Percentiles rank a stretch among this genome's conserved stretches.
phyloP scores from a whole-genome alignment of 495 filamentous ascomycete species.

The Neurospora cerealis region DNA sequence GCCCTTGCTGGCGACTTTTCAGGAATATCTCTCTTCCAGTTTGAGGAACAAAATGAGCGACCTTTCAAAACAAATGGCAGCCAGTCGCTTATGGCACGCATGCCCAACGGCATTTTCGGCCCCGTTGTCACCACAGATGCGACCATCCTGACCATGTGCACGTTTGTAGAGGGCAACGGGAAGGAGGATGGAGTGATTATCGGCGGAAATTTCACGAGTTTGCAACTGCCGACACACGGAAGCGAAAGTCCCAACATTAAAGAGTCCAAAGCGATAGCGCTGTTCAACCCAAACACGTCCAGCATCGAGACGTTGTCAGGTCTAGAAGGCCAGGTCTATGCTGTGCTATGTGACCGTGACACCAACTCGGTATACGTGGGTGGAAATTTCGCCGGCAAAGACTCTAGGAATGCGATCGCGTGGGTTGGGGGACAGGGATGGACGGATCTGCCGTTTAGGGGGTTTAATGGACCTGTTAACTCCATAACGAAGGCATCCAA shows the following conservation, averaged over 20 bases:
- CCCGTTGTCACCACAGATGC: conserved; percentile 67
- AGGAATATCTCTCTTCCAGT: conserved; percentile 83
- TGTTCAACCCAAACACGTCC: conserved; percentile 62
- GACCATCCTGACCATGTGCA: conserved; percentile 77
- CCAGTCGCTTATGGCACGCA: conserved; percentile 67
- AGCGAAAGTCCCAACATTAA: not conserved
- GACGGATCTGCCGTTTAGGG: conserved; percentile 80
- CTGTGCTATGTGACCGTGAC: conserved; percentile 74
- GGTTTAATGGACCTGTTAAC: conserved; percentile 88
- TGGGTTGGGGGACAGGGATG: conserved; percentile 68
- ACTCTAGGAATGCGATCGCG: conserved; percentile 80
- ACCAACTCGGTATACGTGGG: conserved; percentile 83
- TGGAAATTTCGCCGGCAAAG: conserved; percentile 66
- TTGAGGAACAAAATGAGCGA: conserved; percentile 64
- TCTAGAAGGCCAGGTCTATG: conserved; percentile 68
- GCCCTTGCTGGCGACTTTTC: conserved; percentile 86
- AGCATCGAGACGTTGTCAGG: conserved; percentile 63
- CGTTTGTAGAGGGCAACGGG: conserved; percentile 60
- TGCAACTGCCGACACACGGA: conserved; percentile 27
- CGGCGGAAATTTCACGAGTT: conserved; percentile 93
- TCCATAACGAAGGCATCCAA: conserved; percentile 71
- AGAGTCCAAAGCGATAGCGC: conserved; percentile 60
- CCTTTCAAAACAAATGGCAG: conserved; percentile 61
- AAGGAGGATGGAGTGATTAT: conserved; percentile 65
- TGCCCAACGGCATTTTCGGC: conserved; percentile 79